Conservation (phyloP, 306 rosid genomes). For the Quercus glauca region DNA sequence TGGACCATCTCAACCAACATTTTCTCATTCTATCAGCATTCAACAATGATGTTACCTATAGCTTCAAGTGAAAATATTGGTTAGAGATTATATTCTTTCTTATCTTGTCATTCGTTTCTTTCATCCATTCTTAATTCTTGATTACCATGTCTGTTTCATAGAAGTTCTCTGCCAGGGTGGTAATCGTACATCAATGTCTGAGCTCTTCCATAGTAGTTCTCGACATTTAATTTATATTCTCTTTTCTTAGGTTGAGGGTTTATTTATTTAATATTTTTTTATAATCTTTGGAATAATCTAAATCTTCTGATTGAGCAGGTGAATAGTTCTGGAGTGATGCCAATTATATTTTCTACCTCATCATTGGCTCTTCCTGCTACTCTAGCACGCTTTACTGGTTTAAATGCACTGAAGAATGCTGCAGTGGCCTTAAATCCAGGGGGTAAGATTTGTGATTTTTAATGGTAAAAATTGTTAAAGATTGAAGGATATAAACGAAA, state of each 20-base stretch:
- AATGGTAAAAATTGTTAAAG: not conserved
- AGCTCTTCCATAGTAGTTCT: not conserved
- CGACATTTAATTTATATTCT: not conserved
- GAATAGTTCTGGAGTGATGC: conserved; percentile 97
- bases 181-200: not conserved
- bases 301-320: conserved; percentile 51
- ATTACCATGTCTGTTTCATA: not conserved
- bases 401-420: conserved; percentile 68
- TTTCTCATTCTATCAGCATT: not conserved
- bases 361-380: conserved; percentile 96
- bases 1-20: not conserved
- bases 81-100: not conserved
- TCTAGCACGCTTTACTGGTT: conserved; percentile 88
- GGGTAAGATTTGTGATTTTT: conserved; percentile 43
- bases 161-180: not conserved
- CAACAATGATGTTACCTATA: not conserved
- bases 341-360: conserved; percentile 92
- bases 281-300: not conserved
- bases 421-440: conserved; percentile 91
- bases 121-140: not conserved
- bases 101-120: not conserved
- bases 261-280: too few relatives aligned
- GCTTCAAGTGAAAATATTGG: not conserved
- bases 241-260: not conserved
- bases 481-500: not conserved